Base-by-base conservation (phyloP, 2,329 filamentous ascomycete genomes). In the Microcyclosporella mali region DNA sequence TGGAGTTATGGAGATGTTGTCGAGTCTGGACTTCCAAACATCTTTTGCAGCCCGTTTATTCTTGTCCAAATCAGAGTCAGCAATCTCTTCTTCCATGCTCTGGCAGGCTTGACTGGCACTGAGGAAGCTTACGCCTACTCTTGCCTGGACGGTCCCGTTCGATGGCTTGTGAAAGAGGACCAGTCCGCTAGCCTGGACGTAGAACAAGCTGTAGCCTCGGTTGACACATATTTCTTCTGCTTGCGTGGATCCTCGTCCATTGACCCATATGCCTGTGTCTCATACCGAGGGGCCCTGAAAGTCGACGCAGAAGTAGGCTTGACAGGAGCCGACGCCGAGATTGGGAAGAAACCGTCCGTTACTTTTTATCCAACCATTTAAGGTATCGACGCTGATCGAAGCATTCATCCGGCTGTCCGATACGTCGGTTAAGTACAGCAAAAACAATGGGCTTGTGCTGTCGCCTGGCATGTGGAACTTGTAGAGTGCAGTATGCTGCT, bases 121-220 rank as follows among this genome's bases (percentile, higher is more conserved):
- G 50, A 86, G 77, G 58, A 85, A 83, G 49, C 82, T 86, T 8
- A 84, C 66, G 0, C 82, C 82, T 8, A 84, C 78, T n/a, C 84
- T 74, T 11, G 74, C 81, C 4, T 74, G 62, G 11, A 87, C 70
- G 3, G 35, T 48, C 6, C 45, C 44, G 38, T 40, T 46, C 2
- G 33, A 17, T 1, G 51, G 51, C 8, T 36, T 10, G 4, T 44
- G 34, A 8, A 55, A 48, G 8, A 41, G 36, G n/a, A 47, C 42
- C 11, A 54, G 50, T 9, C 48, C 65, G 2, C 66, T 65, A 3
- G 60, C 66, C 25, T 64, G 65, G 10, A 67, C 55, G 50, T 52
- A 58, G 56, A 41, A 56, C 35, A 53, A 55, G 10, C 59, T 53
- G 36, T 64, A 62, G 6, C 54, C 54, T 30, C 52, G 50, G 27